phyloP scores from a whole-genome alignment of 805 yeast species.

The Wickerhamomyces rabaulensis region DNA sequence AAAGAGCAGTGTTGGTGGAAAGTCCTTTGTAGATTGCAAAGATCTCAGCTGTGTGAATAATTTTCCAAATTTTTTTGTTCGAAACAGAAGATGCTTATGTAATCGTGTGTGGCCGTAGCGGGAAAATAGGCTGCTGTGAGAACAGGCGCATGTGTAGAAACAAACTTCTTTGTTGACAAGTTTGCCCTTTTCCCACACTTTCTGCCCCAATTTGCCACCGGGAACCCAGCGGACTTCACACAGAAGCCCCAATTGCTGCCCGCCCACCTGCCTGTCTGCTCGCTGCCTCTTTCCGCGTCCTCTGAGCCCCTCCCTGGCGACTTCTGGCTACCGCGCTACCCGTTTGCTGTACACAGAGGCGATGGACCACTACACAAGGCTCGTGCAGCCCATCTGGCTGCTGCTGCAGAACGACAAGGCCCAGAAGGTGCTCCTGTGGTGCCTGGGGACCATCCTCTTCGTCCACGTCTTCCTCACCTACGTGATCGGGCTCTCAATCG shows the following conservation, averaged over 20 bases:
- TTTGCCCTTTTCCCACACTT: too few relatives aligned
- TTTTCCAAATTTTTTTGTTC: neutral
- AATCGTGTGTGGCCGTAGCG: neutral
- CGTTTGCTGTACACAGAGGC: neutral
- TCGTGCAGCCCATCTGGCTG: neutral
- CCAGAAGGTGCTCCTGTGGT: neutral
- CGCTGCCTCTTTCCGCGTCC: neutral
- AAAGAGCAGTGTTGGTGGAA: neutral
- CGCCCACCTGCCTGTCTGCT: neutral
- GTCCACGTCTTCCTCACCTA: slow-evolving; percentile 7
- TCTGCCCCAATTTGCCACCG: neutral
- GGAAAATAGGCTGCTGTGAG: too few relatives aligned
- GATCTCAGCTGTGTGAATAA: neutral
- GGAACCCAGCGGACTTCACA: neutral
- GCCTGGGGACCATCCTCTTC: neutral
- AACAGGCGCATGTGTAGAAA: too few relatives aligned
- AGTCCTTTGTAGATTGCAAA: neutral
- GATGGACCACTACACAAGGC: neutral
- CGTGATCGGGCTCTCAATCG: slow-evolving; percentile 23
- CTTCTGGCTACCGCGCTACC: neutral
- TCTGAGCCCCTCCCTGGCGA: neutral
- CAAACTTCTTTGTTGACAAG: too few relatives aligned
- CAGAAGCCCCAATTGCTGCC: neutral
- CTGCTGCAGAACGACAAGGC: neutral
- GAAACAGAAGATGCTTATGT: neutral